Percentiles rank a stretch among this genome's conserved stretches.
Evolutionary conservation across 2,329 filamentous ascomycete species (phyloP).

Genomic region (Stagonosporopsis chrysanthemi): DNA sequence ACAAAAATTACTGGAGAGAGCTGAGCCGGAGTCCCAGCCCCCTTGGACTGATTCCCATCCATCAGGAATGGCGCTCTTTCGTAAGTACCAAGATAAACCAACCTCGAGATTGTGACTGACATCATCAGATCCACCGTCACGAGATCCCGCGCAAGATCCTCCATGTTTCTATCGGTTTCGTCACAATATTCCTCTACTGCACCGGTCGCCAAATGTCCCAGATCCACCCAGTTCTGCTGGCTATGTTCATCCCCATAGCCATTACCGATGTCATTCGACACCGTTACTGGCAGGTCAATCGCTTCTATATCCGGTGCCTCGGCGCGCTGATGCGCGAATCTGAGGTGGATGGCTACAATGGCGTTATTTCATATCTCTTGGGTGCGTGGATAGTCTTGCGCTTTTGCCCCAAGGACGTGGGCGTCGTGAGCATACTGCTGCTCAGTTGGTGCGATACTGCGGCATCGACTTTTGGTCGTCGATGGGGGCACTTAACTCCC

Average conservation of each 20-base stretch:
- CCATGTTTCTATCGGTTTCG: slow-evolving; percentile 95
- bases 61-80: slow-evolving; percentile 87
- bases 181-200: slow-evolving; percentile 86
- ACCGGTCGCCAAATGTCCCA: slow-evolving; percentile 76
- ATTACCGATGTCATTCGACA: slow-evolving; percentile 84
- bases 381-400: slow-evolving; percentile 86
- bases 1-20: slow-evolving; percentile 81
- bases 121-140: slow-evolving; percentile 75
- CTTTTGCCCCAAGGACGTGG: slow-evolving; percentile 92
- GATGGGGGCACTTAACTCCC: slow-evolving; percentile 89
- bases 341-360: slow-evolving; percentile 93
- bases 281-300: slow-evolving; percentile 80
- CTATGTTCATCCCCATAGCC: slow-evolving; percentile 82
- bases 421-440: slow-evolving; percentile 85
- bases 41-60: slow-evolving; percentile 92
- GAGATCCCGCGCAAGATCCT: slow-evolving; percentile 93
- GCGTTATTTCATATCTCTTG: slow-evolving; percentile 94
- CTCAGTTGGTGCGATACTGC: slow-evolving; percentile 98
- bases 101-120: slow-evolving; percentile 22
- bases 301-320: slow-evolving; percentile 81
- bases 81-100: slow-evolving; percentile 56
- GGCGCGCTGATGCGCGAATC: slow-evolving; percentile 97
- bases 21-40: slow-evolving; percentile 92
- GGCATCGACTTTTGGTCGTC: slow-evolving; percentile 88
- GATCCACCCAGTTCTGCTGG: slow-evolving; percentile 86